Evolutionary conservation across 2,329 filamentous ascomycete species (phyloP), one percentile per base, ranked within the genome.

Genomic region (Cucurbitaria berberidis): DNA sequence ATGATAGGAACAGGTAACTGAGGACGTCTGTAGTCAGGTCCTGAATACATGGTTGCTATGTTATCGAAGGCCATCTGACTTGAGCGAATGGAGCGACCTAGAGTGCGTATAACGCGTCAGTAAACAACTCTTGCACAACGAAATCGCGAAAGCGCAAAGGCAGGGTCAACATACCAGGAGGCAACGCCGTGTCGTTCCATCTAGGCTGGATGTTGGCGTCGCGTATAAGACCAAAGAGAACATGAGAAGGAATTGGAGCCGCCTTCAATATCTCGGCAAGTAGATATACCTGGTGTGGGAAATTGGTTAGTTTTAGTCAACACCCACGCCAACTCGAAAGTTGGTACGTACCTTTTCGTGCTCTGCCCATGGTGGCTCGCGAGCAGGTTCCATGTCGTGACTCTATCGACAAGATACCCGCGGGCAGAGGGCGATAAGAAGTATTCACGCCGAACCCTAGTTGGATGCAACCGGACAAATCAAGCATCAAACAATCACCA

Each of bases 211-310:
- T 70, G 57, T 75, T 74, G 52, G 68, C 62, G 46, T 78, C 75
- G 55, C 74, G 72, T 57, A 82, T 74, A 58, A 80, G 68, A 50
- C 76, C 68, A 57, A 78, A 74, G 50, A 81, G 70, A 39, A 74
- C 68, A 57, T 75, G 72, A 42, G 78, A 76, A 36, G 77, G 72
- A 49, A 81, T 72, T 38, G 74, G 70, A 51, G 76, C 75, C 36
- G 73, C 74, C 66, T 81, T 84, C 60, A 84, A 73, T 57, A 81
- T 78, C 66, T 84, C 81, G 62, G 81, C 77, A 59, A 84, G 76
- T 51, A 84, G 68, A 63, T 77, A 77, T 54, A 74, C 63, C 70
- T 63, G 48, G 27, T 27, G 34, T 16, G 46, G 26, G 51, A 21
- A 49, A 59, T 63, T 49, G 53, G 56, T 59, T 32, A 55, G 39